Evolutionary conservation across 192 early-diverging fungal species (phyloP).

Genomic region (Lobulomyces angularis): DNA sequence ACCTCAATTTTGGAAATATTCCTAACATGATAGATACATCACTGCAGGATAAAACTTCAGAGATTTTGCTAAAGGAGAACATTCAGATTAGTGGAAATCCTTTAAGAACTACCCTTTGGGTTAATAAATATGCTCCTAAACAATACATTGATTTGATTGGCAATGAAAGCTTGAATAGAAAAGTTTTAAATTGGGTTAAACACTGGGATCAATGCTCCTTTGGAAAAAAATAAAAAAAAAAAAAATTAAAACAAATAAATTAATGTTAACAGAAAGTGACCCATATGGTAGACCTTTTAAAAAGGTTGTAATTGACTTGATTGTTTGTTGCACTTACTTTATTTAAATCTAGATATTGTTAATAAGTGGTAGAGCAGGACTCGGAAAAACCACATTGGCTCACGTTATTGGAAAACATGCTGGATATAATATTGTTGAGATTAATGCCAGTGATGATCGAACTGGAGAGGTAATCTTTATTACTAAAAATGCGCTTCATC

Average conservation of each 20-base stretch:
- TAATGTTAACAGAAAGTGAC: slow-evolving; percentile 1
- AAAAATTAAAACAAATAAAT: slow-evolving; percentile 4
- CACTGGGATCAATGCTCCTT: slow-evolving; percentile 96
- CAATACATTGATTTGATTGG: slow-evolving; percentile 77
- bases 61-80: no score
- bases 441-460: slow-evolving; percentile 97
- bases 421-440: slow-evolving; percentile 82
- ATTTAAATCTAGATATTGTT: slow-evolving; percentile 37
- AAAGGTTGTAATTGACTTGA: neutral
- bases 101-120: no score
- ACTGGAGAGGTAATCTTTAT: slow-evolving; percentile 57
- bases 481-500: no score
- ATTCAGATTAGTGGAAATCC: no score
- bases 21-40: no score
- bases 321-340: slow-evolving; percentile 5
- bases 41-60: no score
- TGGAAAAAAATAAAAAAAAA: slow-evolving; percentile 20
- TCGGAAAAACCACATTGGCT: slow-evolving; percentile 94
- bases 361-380: slow-evolving; percentile 80
- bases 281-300: slow-evolving; percentile 5
- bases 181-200: slow-evolving; percentile 87
- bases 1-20: no score
- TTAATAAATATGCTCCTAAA: slow-evolving; percentile 79
- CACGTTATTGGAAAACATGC: slow-evolving; percentile 81
- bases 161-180: slow-evolving; percentile 77